Base-by-base conservation (phyloP, 352 stramenopile genomes). In the Phytopythium kandeliae region DNA sequence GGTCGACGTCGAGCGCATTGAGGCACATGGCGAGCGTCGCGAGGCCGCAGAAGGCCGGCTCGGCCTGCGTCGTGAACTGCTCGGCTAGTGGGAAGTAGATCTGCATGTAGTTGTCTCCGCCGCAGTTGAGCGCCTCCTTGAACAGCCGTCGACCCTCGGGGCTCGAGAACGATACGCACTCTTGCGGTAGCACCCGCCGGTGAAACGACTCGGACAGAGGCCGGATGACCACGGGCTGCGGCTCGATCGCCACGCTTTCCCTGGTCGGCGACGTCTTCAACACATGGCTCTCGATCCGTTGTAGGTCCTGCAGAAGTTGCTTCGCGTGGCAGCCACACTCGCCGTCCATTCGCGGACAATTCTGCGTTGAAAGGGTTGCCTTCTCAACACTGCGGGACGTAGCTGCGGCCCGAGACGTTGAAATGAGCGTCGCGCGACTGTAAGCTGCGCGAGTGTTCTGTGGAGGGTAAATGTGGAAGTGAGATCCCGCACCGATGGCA, bases 71-170 rank as follows among this genome's bases (percentile, higher is more conserved):
- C 21, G 67, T 89, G 56, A 95, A 97, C 62, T 95, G 78, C 57
- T 96, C 86, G 0, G 84, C 85, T 51, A 98, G 64, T 7, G 81
- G 73, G 58, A 98, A 98, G 77, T 98, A 99, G 42, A 87, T 90
- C 45, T 89, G 74, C 81, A 92, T 92, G 66, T 79, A 89, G 56
- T 87, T 85, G 30, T 24, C 45, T 9, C 30, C 28, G 21, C 31
- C 21, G 19, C 36, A 55, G 43, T 60, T 77, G 24, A 80, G 55
- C 48, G 85, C 73, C 33, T 97, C 72, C 10, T 75, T 65, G 60
- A 98, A 95, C n/a, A 96, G 65, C 56, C 65, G 60, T 24, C 78
- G 71, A 5, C 95, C 96, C 58, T 93, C 71, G 3, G 60, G 35
- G 19, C 83, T 96, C 17, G 74, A 92, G 54, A 98, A 94, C 37